A percentile compares a stretch with the other conserved stretches of the same genome.
Conservation (phyloP, 306 rosid species). For the Quercus rubra region DNA sequence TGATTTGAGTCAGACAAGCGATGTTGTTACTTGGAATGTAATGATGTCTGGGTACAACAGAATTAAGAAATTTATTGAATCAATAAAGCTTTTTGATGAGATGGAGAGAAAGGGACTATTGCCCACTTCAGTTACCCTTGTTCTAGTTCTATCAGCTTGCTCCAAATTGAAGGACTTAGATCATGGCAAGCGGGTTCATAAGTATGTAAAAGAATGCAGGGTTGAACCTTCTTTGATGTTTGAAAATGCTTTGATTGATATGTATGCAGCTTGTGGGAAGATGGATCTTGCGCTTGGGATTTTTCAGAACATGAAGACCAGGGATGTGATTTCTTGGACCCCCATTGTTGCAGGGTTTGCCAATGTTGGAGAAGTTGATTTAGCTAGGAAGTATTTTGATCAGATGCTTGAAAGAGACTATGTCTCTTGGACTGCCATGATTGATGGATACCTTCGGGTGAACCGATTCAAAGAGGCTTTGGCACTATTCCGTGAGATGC, state of each 20-base stretch:
- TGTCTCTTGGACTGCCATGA: constrained; percentile 91
- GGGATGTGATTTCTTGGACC: constrained; percentile 95
- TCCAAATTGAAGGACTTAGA: constrained; percentile 77
- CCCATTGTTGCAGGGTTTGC: constrained; percentile 64
- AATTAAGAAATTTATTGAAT: constrained; percentile 51
- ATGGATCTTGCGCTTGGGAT: constrained; percentile 56
- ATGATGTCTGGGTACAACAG: constrained; percentile 76
- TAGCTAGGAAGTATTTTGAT: constrained; percentile 65
- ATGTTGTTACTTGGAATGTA: constrained; percentile 74
- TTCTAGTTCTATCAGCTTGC: constrained; percentile 68
- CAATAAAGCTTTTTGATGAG: constrained; percentile 56
- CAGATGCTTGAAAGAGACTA: constrained; percentile 70
- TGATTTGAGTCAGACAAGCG: constrained; percentile 44
- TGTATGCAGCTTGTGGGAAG: constrained; percentile 78
- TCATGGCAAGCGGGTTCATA: constrained; percentile 50
- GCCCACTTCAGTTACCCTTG: constrained; percentile 72
- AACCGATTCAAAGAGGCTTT: constrained; percentile 79
- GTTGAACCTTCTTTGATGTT: constrained; percentile 49
- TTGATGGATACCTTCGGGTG: constrained; percentile 66
- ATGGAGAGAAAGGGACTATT: constrained; percentile 58
- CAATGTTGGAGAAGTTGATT: constrained; percentile 50
- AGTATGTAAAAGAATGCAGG: constrained; percentile 35
- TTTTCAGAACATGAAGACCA: constrained; percentile 58
- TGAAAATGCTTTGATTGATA: constrained; percentile 72
- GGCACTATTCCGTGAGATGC: constrained; percentile 80